Conservation (phyloP, 495 filamentous ascomycete species). For the Thozetella sp. region DNA sequence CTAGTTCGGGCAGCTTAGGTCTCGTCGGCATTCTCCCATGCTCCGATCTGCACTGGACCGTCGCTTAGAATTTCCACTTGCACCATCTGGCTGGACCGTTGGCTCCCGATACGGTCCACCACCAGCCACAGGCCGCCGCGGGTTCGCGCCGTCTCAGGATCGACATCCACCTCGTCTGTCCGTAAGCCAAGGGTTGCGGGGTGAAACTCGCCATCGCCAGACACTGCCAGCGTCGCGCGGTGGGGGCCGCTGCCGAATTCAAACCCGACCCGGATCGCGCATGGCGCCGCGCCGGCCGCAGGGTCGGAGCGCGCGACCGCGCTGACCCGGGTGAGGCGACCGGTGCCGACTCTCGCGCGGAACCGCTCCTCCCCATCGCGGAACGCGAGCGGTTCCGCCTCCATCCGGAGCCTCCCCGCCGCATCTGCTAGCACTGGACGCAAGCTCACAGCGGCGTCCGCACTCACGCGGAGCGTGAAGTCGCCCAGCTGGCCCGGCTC, state of each 20-base stretch:
- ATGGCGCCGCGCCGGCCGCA: constrained; percentile 14
- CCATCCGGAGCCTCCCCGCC: constrained; percentile 65
- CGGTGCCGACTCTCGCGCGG: constrained; percentile 49
- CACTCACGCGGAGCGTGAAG: constrained; percentile 75
- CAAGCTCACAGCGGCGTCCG: constrained; percentile 54
- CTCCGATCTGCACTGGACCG: constrained; percentile 61
- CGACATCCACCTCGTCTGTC: constrained; percentile 71
- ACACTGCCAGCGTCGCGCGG: constrained; percentile 59
- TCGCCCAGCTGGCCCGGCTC: constrained; percentile 71
- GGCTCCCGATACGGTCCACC: constrained; percentile 66
- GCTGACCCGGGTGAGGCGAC: constrained; percentile 59
- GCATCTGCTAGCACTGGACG: constrained; percentile 62
- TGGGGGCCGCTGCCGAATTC: constrained; percentile 72
- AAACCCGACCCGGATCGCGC: constrained; percentile 62
- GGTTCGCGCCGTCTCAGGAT: constrained; percentile 47
- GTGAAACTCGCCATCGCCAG: constrained; percentile 62
- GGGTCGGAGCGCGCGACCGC: constrained; percentile 36
- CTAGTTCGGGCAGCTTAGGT: too few species aligned
- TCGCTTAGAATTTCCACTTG: constrained; percentile 73
- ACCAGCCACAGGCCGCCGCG: constrained; percentile 73
- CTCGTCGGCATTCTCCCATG: constrained; percentile 47
- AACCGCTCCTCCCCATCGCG: constrained; percentile 51
- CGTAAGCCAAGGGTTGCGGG: constrained; percentile 70
- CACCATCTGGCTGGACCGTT: constrained; percentile 53
- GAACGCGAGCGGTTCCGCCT: constrained; percentile 51